Evolutionary conservation across 2,329 filamentous ascomycete species (phyloP).

Genomic region (Hypoxylon sp.): DNA sequence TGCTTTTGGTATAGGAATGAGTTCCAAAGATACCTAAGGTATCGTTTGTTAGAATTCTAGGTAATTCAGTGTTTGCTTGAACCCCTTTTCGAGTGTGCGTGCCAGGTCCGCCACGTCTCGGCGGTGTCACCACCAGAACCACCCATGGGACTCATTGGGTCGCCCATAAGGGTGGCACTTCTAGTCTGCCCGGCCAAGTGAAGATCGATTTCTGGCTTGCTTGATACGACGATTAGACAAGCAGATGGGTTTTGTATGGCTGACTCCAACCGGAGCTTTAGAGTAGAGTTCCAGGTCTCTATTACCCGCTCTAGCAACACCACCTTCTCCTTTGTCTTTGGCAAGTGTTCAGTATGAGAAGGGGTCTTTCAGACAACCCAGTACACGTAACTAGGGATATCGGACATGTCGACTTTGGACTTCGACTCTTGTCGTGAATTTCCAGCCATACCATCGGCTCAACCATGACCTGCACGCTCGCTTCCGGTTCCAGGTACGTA

Average conservation of each 20-base stretch:
- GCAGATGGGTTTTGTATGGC: constrained; percentile 36
- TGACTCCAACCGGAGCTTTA: constrained; percentile 38
- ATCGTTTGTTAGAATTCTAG: too few relatives aligned
- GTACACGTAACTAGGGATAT: constrained; percentile 42
- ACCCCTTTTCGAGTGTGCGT: constrained; percentile 34
- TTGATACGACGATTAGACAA: constrained; percentile 42
- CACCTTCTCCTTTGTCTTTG: constrained; percentile 40
- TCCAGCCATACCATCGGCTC: constrained; percentile 43
- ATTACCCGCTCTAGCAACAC: constrained; percentile 33
- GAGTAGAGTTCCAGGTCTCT: constrained; percentile 40
- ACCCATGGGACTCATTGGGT: constrained; percentile 46
- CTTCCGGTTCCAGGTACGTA: constrained; percentile 42
- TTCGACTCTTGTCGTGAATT: constrained; percentile 32
- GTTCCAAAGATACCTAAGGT: too few relatives aligned
- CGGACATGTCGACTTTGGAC: constrained; percentile 30
- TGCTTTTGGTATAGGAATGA: too few relatives aligned
- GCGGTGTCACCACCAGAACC: constrained; percentile 44
- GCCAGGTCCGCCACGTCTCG: constrained; percentile 41
- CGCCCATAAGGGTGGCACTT: constrained; percentile 39
- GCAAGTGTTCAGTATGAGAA: constrained; percentile 35
- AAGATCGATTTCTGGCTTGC: constrained; percentile 43
- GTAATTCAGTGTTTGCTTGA: too few relatives aligned
- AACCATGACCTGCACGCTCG: constrained; percentile 40
- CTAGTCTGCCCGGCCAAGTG: constrained; percentile 19
- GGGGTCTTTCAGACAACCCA: constrained; percentile 42